Evolutionary conservation across 2,329 filamentous ascomycete genomes (phyloP).

Genomic region (Dactylellina drechsleri): DNA sequence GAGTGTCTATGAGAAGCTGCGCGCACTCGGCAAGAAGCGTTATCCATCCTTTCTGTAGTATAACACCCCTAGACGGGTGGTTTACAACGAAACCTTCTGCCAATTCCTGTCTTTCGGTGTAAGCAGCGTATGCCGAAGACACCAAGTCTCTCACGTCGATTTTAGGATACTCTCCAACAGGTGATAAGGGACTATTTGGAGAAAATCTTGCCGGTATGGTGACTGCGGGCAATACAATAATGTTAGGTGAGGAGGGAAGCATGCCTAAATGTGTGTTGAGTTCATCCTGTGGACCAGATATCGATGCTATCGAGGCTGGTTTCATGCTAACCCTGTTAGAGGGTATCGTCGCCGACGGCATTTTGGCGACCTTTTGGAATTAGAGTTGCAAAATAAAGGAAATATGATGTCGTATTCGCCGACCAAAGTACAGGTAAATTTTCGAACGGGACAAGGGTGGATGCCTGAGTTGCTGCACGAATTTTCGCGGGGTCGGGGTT

Average conservation of each 20-base stretch:
- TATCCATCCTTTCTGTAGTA: conserved; percentile 53
- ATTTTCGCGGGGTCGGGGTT: neutral
- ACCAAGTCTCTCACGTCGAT: conserved; percentile 50
- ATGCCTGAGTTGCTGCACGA: conserved; percentile 26
- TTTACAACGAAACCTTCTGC: conserved; percentile 53
- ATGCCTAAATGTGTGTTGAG: conserved; percentile 53
- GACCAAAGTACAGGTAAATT: neutral
- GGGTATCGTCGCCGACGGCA: conserved; percentile 38
- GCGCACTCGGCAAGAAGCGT: conserved; percentile 48
- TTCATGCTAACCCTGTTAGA: conserved; percentile 51
- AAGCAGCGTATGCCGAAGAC: conserved; percentile 38
- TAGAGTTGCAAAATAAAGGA: conserved; percentile 9
- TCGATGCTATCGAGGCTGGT: conserved; percentile 51
- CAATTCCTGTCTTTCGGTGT: conserved; percentile 41
- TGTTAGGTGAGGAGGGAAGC: conserved; percentile 51
- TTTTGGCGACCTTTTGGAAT: conserved; percentile 19
- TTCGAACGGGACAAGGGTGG: conserved; percentile 20
- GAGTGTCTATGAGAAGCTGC: conserved; percentile 37
- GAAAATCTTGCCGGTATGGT: conserved; percentile 35
- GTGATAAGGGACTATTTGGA: conserved; percentile 41
- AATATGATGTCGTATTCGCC: conserved; percentile 12
- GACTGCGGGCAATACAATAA: conserved; percentile 50
- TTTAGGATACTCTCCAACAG: conserved; percentile 35
- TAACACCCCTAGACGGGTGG: conserved; percentile 51
- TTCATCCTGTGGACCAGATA: conserved; percentile 53